A percentile compares a stretch with the other conserved stretches of the same genome.
Evolutionary conservation across 768 basidiomycete species (phyloP).

Genomic region (Lepiota subincarnata): DNA sequence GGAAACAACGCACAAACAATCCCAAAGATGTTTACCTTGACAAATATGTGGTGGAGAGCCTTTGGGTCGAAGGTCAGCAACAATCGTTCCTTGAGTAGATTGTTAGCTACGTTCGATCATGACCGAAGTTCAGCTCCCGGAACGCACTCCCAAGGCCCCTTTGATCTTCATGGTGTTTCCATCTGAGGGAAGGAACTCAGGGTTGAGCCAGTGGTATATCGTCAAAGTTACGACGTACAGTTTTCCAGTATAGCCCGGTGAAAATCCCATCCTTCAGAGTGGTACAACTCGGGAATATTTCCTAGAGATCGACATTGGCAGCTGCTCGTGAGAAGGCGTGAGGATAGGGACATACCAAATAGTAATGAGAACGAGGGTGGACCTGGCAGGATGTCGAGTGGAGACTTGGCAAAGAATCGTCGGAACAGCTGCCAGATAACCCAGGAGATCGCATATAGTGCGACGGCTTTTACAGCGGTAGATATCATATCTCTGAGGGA

Average conservation of each 20-base stretch:
- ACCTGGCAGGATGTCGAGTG: constrained; percentile 34
- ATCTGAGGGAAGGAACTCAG: constrained; percentile 16
- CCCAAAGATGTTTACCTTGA: constrained; percentile 30
- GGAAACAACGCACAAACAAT: background rate
- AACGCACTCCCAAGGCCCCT: constrained; percentile 31
- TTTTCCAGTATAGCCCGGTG: constrained; percentile 28
- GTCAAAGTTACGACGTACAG: constrained; percentile 20
- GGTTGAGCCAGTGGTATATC: background rate
- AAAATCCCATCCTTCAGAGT: constrained; percentile 32
- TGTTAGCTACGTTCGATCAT: background rate
- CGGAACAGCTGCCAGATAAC: constrained; percentile 13
- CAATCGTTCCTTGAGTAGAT: constrained; percentile 22
- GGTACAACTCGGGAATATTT: constrained; percentile 29
- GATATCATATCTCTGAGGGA: background rate
- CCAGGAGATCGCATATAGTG: constrained; percentile 3
- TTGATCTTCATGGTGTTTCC: constrained; percentile 30
- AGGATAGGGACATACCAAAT: constrained; percentile 22
- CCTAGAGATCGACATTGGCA: constrained; percentile 20
- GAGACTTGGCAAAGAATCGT: constrained; percentile 7
- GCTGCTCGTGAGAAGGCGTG: background rate
- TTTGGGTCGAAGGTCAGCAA: constrained; percentile 41
- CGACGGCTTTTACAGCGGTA: background rate
- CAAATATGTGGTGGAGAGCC: constrained; percentile 40
- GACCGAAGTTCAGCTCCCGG: background rate
- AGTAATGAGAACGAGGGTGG: constrained; percentile 30